Evolutionary conservation across 441 rosid species (phyloP).

Genomic region (Oxalis stricta): DNA sequence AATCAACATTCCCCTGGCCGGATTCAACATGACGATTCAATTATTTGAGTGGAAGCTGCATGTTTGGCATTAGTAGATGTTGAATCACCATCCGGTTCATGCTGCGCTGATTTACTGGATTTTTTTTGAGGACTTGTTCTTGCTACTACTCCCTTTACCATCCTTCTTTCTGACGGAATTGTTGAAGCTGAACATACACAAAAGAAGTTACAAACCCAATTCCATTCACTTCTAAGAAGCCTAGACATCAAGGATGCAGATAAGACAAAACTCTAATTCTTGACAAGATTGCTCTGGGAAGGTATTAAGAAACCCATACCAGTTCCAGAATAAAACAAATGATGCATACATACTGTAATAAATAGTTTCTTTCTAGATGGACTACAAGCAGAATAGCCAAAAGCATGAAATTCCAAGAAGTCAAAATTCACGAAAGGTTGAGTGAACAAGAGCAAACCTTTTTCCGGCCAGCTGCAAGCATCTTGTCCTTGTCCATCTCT

Average conservation of each 20-base stretch:
- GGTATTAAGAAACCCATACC: no score
- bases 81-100: constrained; percentile 38
- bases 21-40: constrained; percentile 19
- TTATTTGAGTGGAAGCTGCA: constrained; percentile 20
- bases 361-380: no score
- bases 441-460: constrained; percentile 34
- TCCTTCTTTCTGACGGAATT: constrained; percentile 95
- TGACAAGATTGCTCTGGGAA: neutral
- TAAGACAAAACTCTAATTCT: no score
- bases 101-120: constrained; percentile 43
- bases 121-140: constrained; percentile 65
- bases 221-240: neutral
- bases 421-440: neutral
- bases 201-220: neutral
- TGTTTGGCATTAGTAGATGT: constrained; percentile 17
- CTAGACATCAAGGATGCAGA: no score
- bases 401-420: no score
- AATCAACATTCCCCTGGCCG: constrained; percentile 8
- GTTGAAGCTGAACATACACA: constrained; percentile 71
- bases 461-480: constrained; percentile 92
- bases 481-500: constrained; percentile 95
- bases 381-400: no score
- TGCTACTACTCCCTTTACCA: constrained; percentile 61
- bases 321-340: no score
- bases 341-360: neutral